A percentile compares a stretch with the other conserved stretches of the same genome.
phyloP scores from a whole-genome alignment of 345 rosid species.

The Lepidium didymum region DNA sequence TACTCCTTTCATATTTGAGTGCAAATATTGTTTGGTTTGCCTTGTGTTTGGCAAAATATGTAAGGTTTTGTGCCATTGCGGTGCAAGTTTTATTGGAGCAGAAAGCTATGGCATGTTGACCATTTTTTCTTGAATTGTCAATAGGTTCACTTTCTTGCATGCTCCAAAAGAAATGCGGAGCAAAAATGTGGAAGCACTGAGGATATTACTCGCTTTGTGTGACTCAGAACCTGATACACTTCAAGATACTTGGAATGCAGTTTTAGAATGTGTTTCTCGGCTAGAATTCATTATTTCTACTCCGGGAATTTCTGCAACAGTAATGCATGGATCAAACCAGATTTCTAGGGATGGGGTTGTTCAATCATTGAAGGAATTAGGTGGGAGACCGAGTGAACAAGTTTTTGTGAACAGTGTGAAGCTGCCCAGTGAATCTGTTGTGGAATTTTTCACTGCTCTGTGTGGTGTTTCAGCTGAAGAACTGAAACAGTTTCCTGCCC shows the following conservation, averaged over 20 bases:
- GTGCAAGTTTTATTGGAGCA: constrained; percentile 5
- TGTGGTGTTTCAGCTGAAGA: constrained; percentile 98
- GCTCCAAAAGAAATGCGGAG: constrained; percentile 94
- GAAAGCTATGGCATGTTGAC: constrained; percentile 12
- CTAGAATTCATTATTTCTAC: constrained; percentile 88
- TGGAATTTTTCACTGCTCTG: constrained; percentile 95
- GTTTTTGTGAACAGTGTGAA: constrained; percentile 87
- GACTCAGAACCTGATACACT: constrained; percentile 72
- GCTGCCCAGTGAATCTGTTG: constrained; percentile 84
- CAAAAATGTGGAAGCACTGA: constrained; percentile 97
- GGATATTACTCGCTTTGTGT: constrained; percentile 66
- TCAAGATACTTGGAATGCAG: constrained; percentile 99
- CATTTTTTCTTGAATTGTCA: constrained; percentile 19
- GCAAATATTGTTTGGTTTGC: neutral
- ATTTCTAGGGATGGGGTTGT: constrained; percentile 95
- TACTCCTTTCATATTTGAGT: neutral
- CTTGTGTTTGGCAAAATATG: constrained; percentile 1
- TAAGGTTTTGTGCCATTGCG: neutral
- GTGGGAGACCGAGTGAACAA: constrained; percentile 94
- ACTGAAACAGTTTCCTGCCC: constrained; percentile 92
- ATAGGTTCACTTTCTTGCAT: constrained; percentile 97
- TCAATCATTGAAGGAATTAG: constrained; percentile 79
- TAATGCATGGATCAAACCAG: constrained; percentile 96
- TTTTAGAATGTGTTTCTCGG: constrained; percentile 95
- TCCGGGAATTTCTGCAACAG: constrained; percentile 86